Conservation (phyloP, 129 eudicot species). For the Pulicaria dysenterica region DNA sequence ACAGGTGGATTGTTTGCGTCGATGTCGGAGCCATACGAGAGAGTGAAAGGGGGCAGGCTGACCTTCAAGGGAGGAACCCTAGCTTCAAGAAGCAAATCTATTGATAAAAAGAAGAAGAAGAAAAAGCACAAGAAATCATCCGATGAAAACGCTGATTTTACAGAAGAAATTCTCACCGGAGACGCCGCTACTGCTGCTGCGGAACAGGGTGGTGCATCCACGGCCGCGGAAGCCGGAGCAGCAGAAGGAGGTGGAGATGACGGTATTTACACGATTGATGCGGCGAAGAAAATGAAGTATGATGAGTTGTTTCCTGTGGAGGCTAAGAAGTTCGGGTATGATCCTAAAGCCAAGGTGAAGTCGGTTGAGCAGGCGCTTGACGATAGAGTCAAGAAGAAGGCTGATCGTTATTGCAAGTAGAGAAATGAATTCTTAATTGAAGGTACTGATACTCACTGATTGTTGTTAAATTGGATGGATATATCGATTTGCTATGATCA, state of each 20-base stretch:
- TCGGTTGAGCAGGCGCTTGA: conserved; percentile 91
- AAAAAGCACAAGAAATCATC: conserved; percentile 62
- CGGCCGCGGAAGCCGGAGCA: conserved; percentile 29
- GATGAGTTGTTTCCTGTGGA: conserved; percentile 97
- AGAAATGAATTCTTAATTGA: not conserved
- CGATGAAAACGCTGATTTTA: conserved; percentile 28
- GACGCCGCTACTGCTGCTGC: conserved; percentile 42
- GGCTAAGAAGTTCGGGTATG: conserved; percentile 80
- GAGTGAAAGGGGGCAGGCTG: conserved; percentile 76
- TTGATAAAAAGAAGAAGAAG: conserved; percentile 61
- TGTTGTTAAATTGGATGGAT: conserved; percentile 17
- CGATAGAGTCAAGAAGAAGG: conserved; percentile 95
- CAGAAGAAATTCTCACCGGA: conserved; percentile 36
- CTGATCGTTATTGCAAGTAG: conserved; percentile 94
- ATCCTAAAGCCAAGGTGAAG: conserved; percentile 62
- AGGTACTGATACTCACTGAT: conserved; percentile 19
- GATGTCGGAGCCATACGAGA: conserved; percentile 91
- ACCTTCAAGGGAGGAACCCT: conserved; percentile 87
- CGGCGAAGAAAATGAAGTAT: conserved; percentile 85
- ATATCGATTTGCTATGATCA: conserved; percentile 16
- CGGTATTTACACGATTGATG: conserved; percentile 77
- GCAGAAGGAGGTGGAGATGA: conserved; percentile 40
- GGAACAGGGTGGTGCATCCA: conserved; percentile 29
- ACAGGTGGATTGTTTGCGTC: not conserved
- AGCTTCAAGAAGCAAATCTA: conserved; percentile 66